Evolutionary conservation across 306 rosid genomes (phyloP).

Genomic region (Mucuna pruriens): DNA sequence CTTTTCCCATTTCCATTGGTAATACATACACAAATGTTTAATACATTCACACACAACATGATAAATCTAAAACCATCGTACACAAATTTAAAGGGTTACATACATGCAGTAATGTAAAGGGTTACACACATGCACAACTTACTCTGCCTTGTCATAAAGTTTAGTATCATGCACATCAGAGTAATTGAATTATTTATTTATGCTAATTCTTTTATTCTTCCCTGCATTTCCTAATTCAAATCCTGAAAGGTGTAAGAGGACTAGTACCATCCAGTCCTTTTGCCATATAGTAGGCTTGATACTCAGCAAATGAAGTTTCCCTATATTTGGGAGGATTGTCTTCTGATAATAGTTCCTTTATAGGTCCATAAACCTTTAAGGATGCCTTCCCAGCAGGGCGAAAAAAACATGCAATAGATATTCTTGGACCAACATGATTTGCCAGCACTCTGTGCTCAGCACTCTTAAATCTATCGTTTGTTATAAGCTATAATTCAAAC

Average conservation of each 20-base stretch:
- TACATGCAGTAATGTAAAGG: no score
- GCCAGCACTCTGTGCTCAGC: constrained; percentile 39
- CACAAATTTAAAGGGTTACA: no score
- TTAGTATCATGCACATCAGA: no score
- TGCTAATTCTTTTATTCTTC: neutral
- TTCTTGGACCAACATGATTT: constrained; percentile 35
- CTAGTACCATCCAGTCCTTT: constrained; percentile 28
- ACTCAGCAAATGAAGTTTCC: constrained; percentile 44
- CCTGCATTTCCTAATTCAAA: neutral
- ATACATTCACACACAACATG: neutral
- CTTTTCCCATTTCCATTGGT: neutral
- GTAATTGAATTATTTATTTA: neutral
- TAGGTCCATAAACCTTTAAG: constrained; percentile 46
- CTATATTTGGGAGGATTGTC: constrained; percentile 54
- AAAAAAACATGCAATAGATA: constrained; percentile 41
- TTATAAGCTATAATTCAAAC: constrained; percentile 33
- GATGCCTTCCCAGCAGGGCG: neutral
- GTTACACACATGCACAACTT: no score
- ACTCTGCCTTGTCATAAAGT: no score
- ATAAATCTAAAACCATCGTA: no score
- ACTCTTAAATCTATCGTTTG: constrained; percentile 46
- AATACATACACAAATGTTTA: no score
- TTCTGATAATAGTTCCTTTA: constrained; percentile 57
- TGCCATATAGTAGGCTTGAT: neutral
- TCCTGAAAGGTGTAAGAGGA: neutral